Conservation (phyloP, 805 yeast species). For the Metschnikowia cubensis region DNA sequence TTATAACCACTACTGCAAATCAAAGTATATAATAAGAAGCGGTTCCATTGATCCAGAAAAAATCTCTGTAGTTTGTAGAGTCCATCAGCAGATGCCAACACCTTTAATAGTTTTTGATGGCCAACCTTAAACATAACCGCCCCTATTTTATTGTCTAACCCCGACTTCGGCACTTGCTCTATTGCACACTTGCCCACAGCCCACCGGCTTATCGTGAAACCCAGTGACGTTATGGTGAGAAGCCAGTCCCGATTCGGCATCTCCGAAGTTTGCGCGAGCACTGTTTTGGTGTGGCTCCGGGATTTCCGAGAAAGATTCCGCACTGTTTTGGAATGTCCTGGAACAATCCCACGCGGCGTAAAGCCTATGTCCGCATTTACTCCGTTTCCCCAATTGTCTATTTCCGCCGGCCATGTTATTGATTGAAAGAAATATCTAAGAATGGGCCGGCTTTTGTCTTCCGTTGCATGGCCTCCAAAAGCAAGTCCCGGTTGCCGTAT, state of each 20-base stretch:
- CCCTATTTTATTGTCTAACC: background rate
- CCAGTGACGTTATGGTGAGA: background rate
- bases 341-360: slow-evolving; percentile 3
- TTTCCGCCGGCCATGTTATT: background rate
- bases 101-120: background rate
- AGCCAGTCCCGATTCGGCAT: background rate
- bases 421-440: background rate
- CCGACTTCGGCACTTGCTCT: background rate
- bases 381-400: background rate
- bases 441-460: no score
- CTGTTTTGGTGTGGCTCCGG: slow-evolving; percentile 1
- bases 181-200: no score
- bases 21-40: background rate
- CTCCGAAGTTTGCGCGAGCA: slow-evolving; percentile 2
- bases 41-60: background rate
- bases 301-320: background rate
- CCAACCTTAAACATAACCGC: no score
- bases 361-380: background rate
- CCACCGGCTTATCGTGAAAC: background rate
- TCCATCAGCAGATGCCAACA: background rate
- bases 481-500: background rate
- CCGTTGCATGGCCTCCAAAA: no score
- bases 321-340: slow-evolving; percentile 5
- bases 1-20: background rate
- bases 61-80: background rate